A percentile compares a stretch with the other conserved stretches of the same genome.
These are phyloP conservation scores for Flaveria linearis DNA, from an alignment of 129 eudicot species.

Conservation along the genomic window DNA sequence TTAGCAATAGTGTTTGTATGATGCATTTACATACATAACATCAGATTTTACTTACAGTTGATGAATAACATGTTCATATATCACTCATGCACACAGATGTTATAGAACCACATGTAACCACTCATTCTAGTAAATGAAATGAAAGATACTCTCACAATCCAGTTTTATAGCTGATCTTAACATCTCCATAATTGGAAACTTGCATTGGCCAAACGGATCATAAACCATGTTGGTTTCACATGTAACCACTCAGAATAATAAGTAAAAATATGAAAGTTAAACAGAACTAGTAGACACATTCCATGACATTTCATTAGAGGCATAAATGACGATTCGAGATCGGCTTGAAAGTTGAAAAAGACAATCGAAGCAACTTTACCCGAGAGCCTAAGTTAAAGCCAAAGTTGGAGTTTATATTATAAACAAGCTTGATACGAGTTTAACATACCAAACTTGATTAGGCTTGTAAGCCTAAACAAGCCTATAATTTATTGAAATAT, in stretches of 20 bases:
- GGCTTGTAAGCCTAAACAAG: too few relatives aligned
- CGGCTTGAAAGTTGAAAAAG: too few relatives aligned
- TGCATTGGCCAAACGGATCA: background rate
- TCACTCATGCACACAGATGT: constrained; percentile 3
- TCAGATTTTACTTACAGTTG: constrained; percentile 16
- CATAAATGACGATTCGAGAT: too few relatives aligned
- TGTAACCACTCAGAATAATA: too few relatives aligned
- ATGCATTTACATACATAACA: background rate
- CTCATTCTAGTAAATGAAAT: background rate
- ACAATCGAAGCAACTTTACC: too few relatives aligned
- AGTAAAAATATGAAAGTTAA: too few relatives aligned
- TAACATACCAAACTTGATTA: too few relatives aligned
- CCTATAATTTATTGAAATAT: too few relatives aligned
- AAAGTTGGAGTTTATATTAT: too few relatives aligned
- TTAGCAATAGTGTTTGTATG: constrained; percentile 6
- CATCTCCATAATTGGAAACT: background rate
- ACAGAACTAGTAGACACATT: background rate
- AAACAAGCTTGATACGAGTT: too few relatives aligned
- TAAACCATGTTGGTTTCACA: too few relatives aligned
- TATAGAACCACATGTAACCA: background rate
- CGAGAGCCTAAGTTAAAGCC: too few relatives aligned
- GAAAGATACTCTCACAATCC: background rate
- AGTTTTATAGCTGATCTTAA: background rate
- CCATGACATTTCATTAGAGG: background rate
- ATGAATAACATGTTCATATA: background rate